Evolutionary conservation across 345 rosid species (phyloP).

Genomic region (Hevea brasiliensis): DNA sequence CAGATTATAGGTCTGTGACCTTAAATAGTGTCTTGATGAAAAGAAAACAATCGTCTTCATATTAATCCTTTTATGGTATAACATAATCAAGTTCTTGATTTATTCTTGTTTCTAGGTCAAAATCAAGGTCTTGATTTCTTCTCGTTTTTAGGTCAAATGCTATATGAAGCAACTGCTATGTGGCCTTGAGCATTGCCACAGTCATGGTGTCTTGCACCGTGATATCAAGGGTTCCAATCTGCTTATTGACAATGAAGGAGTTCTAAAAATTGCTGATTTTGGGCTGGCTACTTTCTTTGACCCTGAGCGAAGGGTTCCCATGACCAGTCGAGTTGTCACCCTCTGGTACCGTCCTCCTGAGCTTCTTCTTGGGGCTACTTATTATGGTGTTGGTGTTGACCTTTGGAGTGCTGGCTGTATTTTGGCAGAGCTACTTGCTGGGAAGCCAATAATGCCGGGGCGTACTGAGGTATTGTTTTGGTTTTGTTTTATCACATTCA

Average conservation of each 20-base stretch:
- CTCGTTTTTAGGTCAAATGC: constrained; percentile 63
- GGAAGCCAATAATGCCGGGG: constrained; percentile 90
- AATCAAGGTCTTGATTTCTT: constrained; percentile 9
- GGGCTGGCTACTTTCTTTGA: constrained; percentile 83
- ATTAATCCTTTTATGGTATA: neutral
- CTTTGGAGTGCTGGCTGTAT: constrained; percentile 99
- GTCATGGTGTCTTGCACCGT: constrained; percentile 73
- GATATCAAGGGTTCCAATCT: constrained; percentile 91
- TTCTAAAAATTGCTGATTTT: constrained; percentile 84
- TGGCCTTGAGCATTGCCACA: constrained; percentile 91
- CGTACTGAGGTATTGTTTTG: constrained; percentile 66
- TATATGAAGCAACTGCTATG: constrained; percentile 79
- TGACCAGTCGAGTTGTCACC: constrained; percentile 92
- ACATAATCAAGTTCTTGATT: too few species aligned
- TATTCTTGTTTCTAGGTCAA: too few species aligned
- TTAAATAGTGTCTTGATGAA: neutral
- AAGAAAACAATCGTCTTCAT: neutral
- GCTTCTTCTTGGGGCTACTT: constrained; percentile 87
- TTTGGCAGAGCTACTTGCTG: constrained; percentile 82
- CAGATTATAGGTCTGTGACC: neutral
- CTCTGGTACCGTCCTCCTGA: constrained; percentile 98
- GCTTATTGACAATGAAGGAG: constrained; percentile 74
- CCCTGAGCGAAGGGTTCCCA: constrained; percentile 53
- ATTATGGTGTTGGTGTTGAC: constrained; percentile 72
- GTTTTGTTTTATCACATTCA: neutral